Evolutionary conservation across 2,329 filamentous ascomycete species (phyloP).

Genomic region (Cordyceps javanica): DNA sequence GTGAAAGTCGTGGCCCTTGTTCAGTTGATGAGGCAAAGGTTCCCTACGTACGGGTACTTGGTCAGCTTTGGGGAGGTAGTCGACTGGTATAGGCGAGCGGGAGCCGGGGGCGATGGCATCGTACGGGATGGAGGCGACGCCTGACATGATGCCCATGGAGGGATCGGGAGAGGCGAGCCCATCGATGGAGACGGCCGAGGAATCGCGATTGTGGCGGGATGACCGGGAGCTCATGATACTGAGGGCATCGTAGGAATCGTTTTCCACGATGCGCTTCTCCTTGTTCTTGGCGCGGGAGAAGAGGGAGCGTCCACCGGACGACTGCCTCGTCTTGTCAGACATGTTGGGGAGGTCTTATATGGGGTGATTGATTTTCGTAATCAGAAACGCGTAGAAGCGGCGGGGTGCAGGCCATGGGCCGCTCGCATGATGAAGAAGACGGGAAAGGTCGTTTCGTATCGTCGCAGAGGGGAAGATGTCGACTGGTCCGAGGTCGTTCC

Average conservation of each 20-base stretch:
- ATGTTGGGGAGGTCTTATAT: constrained; percentile 39
- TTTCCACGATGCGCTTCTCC: constrained; percentile 56
- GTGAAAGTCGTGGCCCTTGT: constrained; percentile 77
- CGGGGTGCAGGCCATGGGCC: constrained; percentile 31
- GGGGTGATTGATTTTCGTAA: not conserved
- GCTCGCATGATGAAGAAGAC: constrained; percentile 33
- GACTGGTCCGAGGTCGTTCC: not conserved
- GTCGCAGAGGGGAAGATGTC: constrained; percentile 4
- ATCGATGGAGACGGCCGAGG: constrained; percentile 67
- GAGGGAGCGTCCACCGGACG: constrained; percentile 69
- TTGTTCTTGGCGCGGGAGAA: constrained; percentile 86
- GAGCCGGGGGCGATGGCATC: constrained; percentile 61
- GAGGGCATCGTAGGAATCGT: constrained; percentile 55
- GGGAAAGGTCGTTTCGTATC: constrained; percentile 9
- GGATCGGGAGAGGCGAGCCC: constrained; percentile 56
- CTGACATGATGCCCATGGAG: constrained; percentile 68
- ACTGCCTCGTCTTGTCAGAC: constrained; percentile 74
- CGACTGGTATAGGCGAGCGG: constrained; percentile 64
- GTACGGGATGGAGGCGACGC: constrained; percentile 83
- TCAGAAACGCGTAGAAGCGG: constrained; percentile 27
- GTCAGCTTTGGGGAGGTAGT: constrained; percentile 64
- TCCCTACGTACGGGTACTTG: constrained; percentile 60
- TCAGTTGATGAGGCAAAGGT: constrained; percentile 75
- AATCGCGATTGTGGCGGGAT: constrained; percentile 69
- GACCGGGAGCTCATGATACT: constrained; percentile 60